Evolutionary conservation across 441 rosid species (phyloP), one percentile per base, ranked within the genome.

Genomic region (Erodium texanum): DNA sequence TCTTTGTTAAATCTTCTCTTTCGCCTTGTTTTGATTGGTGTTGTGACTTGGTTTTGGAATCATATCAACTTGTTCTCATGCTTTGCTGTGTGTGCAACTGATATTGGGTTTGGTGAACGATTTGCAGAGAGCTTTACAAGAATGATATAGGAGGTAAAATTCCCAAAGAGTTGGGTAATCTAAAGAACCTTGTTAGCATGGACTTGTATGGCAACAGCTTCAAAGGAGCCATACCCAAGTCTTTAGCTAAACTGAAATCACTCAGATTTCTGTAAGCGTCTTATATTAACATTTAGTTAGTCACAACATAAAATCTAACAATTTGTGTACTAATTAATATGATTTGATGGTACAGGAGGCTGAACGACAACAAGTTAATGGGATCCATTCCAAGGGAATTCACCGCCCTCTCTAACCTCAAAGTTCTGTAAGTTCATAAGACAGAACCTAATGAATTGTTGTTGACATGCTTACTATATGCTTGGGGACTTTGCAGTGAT

Each of bases 331-430:
- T n/a, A n/a, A 38, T 56, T 58, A 63, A 20, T 66, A n/a, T 64
- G 68, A 45, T 66, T 68, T 45, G 4, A 32, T 78, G 52, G 41
- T 66, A 0, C 76, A 86, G 92, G 52, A 86, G 92, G 59, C 74
- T 88, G 56, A 86, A 84, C 78, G 73, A 85, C 83, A 88, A 88
- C 81, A 85, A 88, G 68, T 81, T 88, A 58, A 72, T 79, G 2
- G 92, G 94, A 67, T 72, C 82, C 0, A 83, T 88, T 70, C 92
- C 94, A 4, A 82, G 88, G 75, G 87, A 86, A 66, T 82, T 88
- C 66, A 73, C 89, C 2, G 20, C 75, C 24, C 87, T 85, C 6
- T 70, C 82, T 3, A 74, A 82, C 69, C 89, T 88, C 64, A 79
- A 86, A 77, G 70, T 81, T 38, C 73, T 85, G 88, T 86, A 79